Percentiles rank a stretch among this genome's conserved stretches.
Evolutionary conservation across 148 eudicot genomes (phyloP).

Genomic region (Rhododendron simsii): DNA sequence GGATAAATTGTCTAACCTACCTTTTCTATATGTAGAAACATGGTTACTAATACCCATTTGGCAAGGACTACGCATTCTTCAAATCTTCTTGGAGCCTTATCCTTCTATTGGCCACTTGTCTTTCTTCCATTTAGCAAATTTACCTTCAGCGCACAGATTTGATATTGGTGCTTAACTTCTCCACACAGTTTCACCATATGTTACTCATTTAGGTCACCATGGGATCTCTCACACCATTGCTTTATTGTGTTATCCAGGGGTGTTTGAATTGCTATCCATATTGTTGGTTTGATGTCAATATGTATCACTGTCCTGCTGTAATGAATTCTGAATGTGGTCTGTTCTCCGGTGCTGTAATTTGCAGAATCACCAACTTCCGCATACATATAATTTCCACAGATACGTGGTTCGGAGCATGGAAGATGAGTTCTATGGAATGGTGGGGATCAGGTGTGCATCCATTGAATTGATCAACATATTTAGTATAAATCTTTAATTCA

Average conservation of each 20-base stretch:
- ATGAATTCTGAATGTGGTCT: background rate
- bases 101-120: background rate
- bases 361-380: slow-evolving; percentile 86
- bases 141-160: background rate
- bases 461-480: background rate
- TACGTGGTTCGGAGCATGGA: slow-evolving; percentile 99
- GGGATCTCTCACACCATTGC: background rate
- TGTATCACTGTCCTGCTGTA: background rate
- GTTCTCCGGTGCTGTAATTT: slow-evolving; percentile 9
- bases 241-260: background rate
- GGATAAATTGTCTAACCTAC: background rate
- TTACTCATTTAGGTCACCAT: background rate
- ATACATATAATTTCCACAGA: slow-evolving; percentile 81
- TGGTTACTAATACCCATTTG: background rate
- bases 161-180: background rate
- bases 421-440: slow-evolving; percentile 88
- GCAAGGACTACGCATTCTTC: background rate
- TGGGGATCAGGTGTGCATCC: slow-evolving; percentile 75
- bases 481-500: background rate
- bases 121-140: background rate
- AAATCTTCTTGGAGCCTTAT: background rate
- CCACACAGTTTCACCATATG: background rate
- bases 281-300: background rate
- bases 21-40: background rate
- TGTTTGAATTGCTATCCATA: background rate